Base-by-base conservation (phyloP, 1,284 basidiomycete genomes). In the Exsudoporus floridanus region DNA sequence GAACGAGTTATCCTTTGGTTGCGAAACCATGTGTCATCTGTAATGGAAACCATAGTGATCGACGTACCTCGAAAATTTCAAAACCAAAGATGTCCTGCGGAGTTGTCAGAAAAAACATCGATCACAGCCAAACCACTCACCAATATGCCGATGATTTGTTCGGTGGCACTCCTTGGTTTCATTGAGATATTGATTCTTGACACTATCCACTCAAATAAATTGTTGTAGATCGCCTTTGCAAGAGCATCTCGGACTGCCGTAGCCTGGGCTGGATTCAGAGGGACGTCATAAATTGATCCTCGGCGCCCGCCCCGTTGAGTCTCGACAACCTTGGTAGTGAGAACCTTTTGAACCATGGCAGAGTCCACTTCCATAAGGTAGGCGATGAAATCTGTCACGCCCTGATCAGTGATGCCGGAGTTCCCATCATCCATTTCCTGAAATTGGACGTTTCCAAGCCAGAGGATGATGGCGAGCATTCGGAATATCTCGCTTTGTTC, bases 191-290 rank as follows among this genome's bases (percentile, higher is more conserved):
- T 99, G 69, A 99, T 84, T 53, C 94, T 86, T 21, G 92, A 90
- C 33, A 99, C 97, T 63, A 99, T 99, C 97, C 97, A 99, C 67
- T 99, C 96, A 70, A 99, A 99, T 19, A 99, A 77, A 72, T 98
- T 98, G 77, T 97, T 98, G 75, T 99, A 99, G 55, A 99, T 87
- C 10, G 95, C 97, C 71, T 99, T 98, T 7, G 95, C 79, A 31
- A 99, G 77, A 0, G 97, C 97, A 73, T 99, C 93, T 54, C 95
- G 78, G 40, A 92, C 93, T 1, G 96, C 81, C 6, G 75, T 75
- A 2, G 97, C 97, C 70, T 99, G 97, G 6, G 94, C 81, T 7
- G 91, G 89, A 66, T 99, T 99, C 50, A 97, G 77, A 1, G 97
- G 97, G 2, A 98, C 96, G 64, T 99, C 93, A 70, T 98, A 98